These are phyloP conservation scores for Babesia sp. DNA, from an alignment of 169 alveolate genomes.

Conservation along the genomic window DNA sequence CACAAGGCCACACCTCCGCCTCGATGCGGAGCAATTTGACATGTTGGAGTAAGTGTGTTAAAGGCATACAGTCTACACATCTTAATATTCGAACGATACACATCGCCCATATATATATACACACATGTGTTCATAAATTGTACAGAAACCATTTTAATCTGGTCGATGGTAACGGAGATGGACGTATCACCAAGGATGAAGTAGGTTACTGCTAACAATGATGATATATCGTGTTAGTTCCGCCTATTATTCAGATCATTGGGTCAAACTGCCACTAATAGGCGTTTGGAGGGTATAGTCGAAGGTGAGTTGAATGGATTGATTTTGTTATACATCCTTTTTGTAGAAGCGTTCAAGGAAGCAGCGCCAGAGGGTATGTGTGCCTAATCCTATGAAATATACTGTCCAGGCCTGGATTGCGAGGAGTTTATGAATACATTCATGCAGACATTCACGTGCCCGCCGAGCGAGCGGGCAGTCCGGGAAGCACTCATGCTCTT, in stretches of 20 bases:
- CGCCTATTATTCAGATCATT: slow-evolving; percentile 55
- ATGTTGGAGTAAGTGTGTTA: slow-evolving; percentile 25
- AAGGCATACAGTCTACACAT: slow-evolving; percentile 9
- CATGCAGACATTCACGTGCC: slow-evolving; percentile 36
- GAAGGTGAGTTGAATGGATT: slow-evolving; percentile 12
- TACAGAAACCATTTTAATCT: slow-evolving; percentile 59
- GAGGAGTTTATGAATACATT: slow-evolving; percentile 44
- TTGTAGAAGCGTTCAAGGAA: slow-evolving; percentile 61
- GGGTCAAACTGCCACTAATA: slow-evolving; percentile 51
- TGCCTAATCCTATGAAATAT: neutral
- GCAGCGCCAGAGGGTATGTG: slow-evolving; percentile 38
- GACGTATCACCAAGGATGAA: slow-evolving; percentile 43
- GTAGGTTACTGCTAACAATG: slow-evolving; percentile 1
- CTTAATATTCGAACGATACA: neutral
- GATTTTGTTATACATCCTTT: neutral
- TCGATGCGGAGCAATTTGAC: slow-evolving; percentile 26
- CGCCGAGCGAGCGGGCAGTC: slow-evolving; percentile 58
- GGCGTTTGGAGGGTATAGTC: slow-evolving; percentile 30
- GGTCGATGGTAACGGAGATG: slow-evolving; percentile 67
- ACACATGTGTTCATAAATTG: neutral
- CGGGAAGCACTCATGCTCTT: slow-evolving; percentile 56
- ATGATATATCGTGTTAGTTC: slow-evolving; percentile 24
- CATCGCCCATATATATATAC: neutral
- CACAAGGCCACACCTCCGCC: slow-evolving; percentile 24
- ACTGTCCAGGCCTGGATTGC: slow-evolving; percentile 39